These are phyloP conservation scores for Epicoccum nigrum DNA, from an alignment of 2,329 filamentous ascomycete species.

Conservation along the genomic window DNA sequence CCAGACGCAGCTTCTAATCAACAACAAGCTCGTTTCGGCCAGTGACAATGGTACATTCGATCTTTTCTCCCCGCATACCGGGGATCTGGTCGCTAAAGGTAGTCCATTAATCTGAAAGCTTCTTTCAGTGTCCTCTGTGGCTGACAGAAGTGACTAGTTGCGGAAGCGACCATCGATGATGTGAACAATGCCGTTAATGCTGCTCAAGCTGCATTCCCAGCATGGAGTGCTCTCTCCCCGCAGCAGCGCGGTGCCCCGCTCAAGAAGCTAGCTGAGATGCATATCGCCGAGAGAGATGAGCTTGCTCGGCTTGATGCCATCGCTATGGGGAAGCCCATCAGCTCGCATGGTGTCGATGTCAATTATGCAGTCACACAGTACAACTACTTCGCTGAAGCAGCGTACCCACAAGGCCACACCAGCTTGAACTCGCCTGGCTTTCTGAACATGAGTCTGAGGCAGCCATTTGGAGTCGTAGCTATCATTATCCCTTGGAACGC, in stretches of 20 bases:
- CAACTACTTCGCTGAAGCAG: constrained; percentile 77
- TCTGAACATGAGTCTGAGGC: constrained; percentile 72
- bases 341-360: constrained; percentile 73
- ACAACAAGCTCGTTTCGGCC: constrained; percentile 35
- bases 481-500: constrained; percentile 72
- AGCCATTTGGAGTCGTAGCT: constrained; percentile 78
- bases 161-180: constrained; percentile 32
- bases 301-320: constrained; percentile 80
- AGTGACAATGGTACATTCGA: constrained; percentile 37
- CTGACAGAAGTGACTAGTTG: constrained; percentile 19
- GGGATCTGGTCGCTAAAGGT: constrained; percentile 36
- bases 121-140: neutral
- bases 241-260: constrained; percentile 50
- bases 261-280: constrained; percentile 51
- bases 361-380: constrained; percentile 80
- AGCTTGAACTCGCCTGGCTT: constrained; percentile 52
- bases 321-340: constrained; percentile 83
- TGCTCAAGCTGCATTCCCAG: constrained; percentile 34
- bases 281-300: constrained; percentile 65
- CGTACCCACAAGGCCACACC: constrained; percentile 83
- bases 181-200: constrained; percentile 34
- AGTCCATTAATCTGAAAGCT: neutral
- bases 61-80: constrained; percentile 36
- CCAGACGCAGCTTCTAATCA: constrained; percentile 31
- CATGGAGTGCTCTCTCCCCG: constrained; percentile 45